phyloP scores from a whole-genome alignment of 139 green algal genomes.

The Zygnema cylindricum region DNA sequence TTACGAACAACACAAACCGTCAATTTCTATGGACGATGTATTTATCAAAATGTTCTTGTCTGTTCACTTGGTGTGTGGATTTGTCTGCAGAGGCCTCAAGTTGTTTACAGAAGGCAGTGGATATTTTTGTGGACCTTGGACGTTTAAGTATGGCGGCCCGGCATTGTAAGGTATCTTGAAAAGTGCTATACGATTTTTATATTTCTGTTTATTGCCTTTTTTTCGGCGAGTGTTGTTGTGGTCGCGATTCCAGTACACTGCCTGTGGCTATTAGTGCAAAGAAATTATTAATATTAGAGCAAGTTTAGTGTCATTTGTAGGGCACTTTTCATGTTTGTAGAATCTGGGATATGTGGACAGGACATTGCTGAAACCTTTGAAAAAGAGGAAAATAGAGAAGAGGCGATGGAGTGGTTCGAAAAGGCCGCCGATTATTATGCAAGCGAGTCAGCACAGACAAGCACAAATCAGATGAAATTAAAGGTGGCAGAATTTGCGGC shows the following conservation, averaged over 20 bases:
- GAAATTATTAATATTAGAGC: too few relatives aligned
- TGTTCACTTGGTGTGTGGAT: background rate
- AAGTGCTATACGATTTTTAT: too few relatives aligned
- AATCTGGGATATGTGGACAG: constrained; percentile 9
- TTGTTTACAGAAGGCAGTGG: constrained; percentile 76
- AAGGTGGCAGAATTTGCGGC: constrained; percentile 53
- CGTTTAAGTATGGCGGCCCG: constrained; percentile 90
- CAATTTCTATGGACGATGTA: background rate
- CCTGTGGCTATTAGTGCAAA: too few relatives aligned
- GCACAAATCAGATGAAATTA: constrained; percentile 46
- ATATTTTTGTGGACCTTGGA: constrained; percentile 92
- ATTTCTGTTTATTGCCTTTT: too few relatives aligned
- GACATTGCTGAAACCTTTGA: constrained; percentile 57
- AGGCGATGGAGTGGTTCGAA: constrained; percentile 38
- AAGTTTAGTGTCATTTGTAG: background rate
- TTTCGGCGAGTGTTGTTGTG: too few relatives aligned
- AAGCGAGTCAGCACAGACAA: constrained; percentile 41
- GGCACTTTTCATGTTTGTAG: background rate
- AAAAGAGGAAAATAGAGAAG: constrained; percentile 50
- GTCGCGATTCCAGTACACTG: too few relatives aligned
- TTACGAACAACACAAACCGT: background rate
- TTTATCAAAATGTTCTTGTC: background rate
- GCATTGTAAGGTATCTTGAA: constrained; percentile 73
- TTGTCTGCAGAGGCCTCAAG: constrained; percentile 63
- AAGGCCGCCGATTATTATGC: constrained; percentile 44